Percentiles rank a stretch among this genome's conserved stretches.
Evolutionary conservation across 768 basidiomycete species (phyloP).

Genomic region (Pholiota conissans): DNA sequence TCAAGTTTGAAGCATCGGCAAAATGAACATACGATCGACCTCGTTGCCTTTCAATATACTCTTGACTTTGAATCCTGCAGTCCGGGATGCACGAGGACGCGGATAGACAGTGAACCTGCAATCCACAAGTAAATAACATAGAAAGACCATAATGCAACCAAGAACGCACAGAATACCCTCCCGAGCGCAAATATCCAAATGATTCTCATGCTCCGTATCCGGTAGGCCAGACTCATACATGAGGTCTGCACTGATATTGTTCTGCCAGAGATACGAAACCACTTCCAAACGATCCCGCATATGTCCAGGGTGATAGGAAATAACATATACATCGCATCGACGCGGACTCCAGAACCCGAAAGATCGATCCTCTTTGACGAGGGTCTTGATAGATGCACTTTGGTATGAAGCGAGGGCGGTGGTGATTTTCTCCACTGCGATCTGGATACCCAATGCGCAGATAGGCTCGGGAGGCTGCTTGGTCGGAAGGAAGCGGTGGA

Average conservation of each 20-base stretch:
- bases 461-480: constrained; percentile 53
- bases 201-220: constrained; percentile 62
- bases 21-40: constrained; percentile 56
- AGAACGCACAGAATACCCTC: constrained; percentile 79
- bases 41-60: constrained; percentile 80
- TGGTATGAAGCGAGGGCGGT: constrained; percentile 69
- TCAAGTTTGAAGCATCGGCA: not conserved
- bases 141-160: not conserved
- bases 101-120: constrained; percentile 44
- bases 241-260: constrained; percentile 82
- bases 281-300: constrained; percentile 79
- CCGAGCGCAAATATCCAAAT: constrained; percentile 66
- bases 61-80: constrained; percentile 80
- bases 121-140: not conserved
- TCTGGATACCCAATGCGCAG: constrained; percentile 74
- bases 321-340: constrained; percentile 83
- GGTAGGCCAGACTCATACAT: constrained; percentile 80
- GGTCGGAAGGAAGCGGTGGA: constrained; percentile 56
- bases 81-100: constrained; percentile 53
- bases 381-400: constrained; percentile 61
- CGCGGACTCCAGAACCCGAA: constrained; percentile 92
- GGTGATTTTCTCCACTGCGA: constrained; percentile 78
- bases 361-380: constrained; percentile 77
- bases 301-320: constrained; percentile 75
- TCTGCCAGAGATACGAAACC: constrained; percentile 73